These are phyloP conservation scores for Fusarium sp. DNA, from an alignment of 2,329 filamentous ascomycete genomes.

Conservation along the genomic window DNA sequence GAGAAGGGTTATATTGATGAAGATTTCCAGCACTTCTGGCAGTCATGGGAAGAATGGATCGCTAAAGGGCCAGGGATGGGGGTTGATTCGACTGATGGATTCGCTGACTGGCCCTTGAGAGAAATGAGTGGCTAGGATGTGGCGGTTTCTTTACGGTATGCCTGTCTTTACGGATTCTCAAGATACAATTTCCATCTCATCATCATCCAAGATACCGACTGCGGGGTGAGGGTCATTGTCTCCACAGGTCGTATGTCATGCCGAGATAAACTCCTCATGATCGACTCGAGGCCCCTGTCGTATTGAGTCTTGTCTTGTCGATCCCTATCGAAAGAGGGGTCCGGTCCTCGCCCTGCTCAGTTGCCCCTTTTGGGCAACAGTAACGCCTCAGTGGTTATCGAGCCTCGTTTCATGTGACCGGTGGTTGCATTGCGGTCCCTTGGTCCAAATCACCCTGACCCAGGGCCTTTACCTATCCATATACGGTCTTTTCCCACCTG, in stretches of 20 bases:
- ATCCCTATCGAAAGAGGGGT: not conserved
- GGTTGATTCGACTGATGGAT: not conserved
- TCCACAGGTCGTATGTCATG: not conserved
- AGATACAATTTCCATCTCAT: not conserved
- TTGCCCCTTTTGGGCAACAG: not conserved
- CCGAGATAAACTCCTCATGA: constrained; percentile 1
- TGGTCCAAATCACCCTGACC: not conserved
- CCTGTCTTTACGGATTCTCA: not conserved
- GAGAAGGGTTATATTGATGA: too few species aligned
- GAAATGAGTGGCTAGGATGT: too few species aligned
- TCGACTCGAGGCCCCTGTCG: not conserved
- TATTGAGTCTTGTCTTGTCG: not conserved
- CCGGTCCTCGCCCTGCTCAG: not conserved
- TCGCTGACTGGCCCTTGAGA: not conserved
- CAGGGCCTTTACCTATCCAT: not conserved
- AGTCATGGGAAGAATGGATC: not conserved
- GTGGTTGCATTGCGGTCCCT: not conserved
- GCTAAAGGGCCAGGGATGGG: not conserved
- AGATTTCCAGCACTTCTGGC: not conserved
- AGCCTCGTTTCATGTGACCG: not conserved
- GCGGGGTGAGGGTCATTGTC: not conserved
- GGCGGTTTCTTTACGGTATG: not conserved
- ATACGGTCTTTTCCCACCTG: not conserved
- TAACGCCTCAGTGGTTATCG: not conserved
- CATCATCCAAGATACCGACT: not conserved